These are phyloP conservation scores for Wickerhamomyces strasburgensis DNA, from an alignment of 805 yeast genomes.

Conservation along the genomic window DNA sequence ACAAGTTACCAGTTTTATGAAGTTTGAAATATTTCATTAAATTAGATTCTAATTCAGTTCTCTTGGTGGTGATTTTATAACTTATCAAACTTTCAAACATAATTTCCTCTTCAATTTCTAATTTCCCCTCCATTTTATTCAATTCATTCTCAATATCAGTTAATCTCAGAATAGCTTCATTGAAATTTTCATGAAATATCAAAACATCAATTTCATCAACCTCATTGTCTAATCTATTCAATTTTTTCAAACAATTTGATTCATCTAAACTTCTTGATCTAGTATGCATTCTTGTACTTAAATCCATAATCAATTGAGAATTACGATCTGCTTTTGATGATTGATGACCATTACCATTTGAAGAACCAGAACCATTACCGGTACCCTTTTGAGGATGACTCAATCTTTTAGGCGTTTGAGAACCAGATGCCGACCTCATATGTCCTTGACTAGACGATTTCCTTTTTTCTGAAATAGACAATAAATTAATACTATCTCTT, in stretches of 20 bases:
- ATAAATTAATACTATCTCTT: constrained; percentile 39
- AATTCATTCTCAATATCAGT: constrained; percentile 30
- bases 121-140: constrained; percentile 1
- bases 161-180: constrained; percentile 34
- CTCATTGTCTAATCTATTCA: constrained; percentile 52
- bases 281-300: constrained; percentile 58
- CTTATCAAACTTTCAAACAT: constrained; percentile 29
- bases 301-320: constrained; percentile 37
- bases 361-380: constrained; percentile 26
- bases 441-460: not conserved
- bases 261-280: constrained; percentile 49
- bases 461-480: constrained; percentile 27
- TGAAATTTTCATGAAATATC: constrained; percentile 55
- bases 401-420: not conserved
- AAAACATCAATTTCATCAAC: constrained; percentile 67
- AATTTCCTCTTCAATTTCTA: constrained; percentile 23
- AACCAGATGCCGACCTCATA: constrained; percentile 7
- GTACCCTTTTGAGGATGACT: not conserved
- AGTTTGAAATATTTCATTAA: constrained; percentile 31
- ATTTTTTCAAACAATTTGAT: constrained; percentile 36
- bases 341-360: constrained; percentile 22
- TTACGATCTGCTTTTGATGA: too few species aligned
- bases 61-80: constrained; percentile 29
- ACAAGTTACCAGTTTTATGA: constrained; percentile 25
- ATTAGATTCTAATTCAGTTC: constrained; percentile 28